A percentile compares a stretch with the other conserved stretches of the same genome.
Evolutionary conservation across 768 basidiomycete species (phyloP).

Genomic region (Phanerodontia chrysosporium): DNA sequence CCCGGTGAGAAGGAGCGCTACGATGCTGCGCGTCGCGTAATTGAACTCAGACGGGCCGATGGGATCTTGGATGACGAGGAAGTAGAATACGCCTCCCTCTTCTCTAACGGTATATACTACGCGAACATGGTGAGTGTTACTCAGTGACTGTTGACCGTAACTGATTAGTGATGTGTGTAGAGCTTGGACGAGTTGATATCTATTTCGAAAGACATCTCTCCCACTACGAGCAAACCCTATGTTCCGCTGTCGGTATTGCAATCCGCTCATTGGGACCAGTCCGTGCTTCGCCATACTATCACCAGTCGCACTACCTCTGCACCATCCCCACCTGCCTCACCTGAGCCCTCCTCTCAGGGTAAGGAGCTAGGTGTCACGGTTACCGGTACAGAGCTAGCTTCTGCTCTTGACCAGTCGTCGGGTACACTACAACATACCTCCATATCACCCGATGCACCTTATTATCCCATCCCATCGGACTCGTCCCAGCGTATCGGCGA

Average conservation of each 20-base stretch:
- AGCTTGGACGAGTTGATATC: slow-evolving; percentile 72
- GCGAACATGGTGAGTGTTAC: slow-evolving; percentile 63
- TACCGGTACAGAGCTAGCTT: slow-evolving; percentile 49
- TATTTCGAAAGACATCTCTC: slow-evolving; percentile 73
- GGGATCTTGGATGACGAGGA: slow-evolving; percentile 55
- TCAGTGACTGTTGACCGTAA: background rate
- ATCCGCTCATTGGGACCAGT: slow-evolving; percentile 75
- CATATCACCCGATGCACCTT: slow-evolving; percentile 29
- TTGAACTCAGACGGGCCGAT: slow-evolving; percentile 62
- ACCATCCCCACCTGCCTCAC: slow-evolving; percentile 34
- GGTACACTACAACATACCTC: slow-evolving; percentile 11
- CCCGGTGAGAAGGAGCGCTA: slow-evolving; percentile 78
- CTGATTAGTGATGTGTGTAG: slow-evolving; percentile 33
- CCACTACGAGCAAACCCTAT: slow-evolving; percentile 62
- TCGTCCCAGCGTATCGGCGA: slow-evolving; percentile 76
- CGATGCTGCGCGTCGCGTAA: slow-evolving; percentile 65
- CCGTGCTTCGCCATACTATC: slow-evolving; percentile 59
- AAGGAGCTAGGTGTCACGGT: slow-evolving; percentile 69
- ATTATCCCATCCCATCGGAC: slow-evolving; percentile 65
- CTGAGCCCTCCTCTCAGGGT: slow-evolving; percentile 20
- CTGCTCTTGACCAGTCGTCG: slow-evolving; percentile 18
- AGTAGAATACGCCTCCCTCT: slow-evolving; percentile 62
- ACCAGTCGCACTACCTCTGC: slow-evolving; percentile 32
- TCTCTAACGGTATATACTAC: slow-evolving; percentile 78
- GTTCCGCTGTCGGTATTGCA: slow-evolving; percentile 67